Evolutionary conservation across 2,329 filamentous ascomycete species (phyloP), one percentile per base, ranked within the genome.

Genomic region (Lecanicillium sp.): DNA sequence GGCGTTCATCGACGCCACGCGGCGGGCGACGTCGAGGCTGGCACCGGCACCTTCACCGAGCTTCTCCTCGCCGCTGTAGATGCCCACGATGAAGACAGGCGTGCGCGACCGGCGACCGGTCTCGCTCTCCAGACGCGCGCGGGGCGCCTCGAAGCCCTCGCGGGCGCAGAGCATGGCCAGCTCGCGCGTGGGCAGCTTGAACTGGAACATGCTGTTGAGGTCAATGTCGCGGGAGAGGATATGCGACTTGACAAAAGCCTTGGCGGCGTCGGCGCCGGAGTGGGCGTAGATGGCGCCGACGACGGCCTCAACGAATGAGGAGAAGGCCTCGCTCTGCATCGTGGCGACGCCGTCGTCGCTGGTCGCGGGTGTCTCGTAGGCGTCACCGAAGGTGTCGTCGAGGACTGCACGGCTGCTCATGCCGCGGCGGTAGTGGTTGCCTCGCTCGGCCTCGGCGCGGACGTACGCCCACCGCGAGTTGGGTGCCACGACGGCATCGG

Each of bases 81-180:
- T 90, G 50, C 91, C 93, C 12, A 98, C 90, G 24, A 96, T 83
- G 61, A 85, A 97, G 14, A 98, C 93, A 14, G 93, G 91, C 51
- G 87, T 87, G 64, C 86, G 81, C 59, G 86, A 93, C 56, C 78
- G 67, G 50, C 93, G 82, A 63, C 93, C 93, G 3, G 93, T 97
- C 73, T 98, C 93, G 58, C 84, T 88, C 58, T 95, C 78, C 46
- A 98, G 78, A 49, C 90, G 81, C 14, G 93, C 93, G 21, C 96
- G 79, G 1, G 93, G 93, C 8, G 81, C 66, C 57, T 94, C 87
- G 67, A 97, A 97, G 54, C 86, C 84, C 71, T 98, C 93, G 52
- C 93, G 77, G 5, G 83, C 83, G 69, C 93, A 98, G 36, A 98
- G 74, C 56, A 84, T 78, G 51, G 81, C 79, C 32, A 98, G 76